Percentiles rank a stretch among this genome's conserved stretches.
phyloP scores from a whole-genome alignment of 495 filamentous ascomycete species.

The Clavariopsis aquatica region DNA sequence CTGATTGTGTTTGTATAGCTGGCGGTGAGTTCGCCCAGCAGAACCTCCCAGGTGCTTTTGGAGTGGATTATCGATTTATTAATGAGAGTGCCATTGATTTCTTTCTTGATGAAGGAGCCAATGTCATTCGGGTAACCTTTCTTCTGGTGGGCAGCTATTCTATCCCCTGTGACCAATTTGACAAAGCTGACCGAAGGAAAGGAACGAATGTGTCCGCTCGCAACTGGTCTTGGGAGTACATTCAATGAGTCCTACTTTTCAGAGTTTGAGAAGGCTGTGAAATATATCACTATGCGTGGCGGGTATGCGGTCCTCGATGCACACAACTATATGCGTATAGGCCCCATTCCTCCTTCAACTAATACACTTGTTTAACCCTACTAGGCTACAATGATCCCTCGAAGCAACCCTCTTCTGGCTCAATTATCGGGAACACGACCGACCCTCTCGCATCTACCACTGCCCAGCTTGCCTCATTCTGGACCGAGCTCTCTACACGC shows the following conservation, averaged over 20 bases:
- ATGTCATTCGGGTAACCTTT: constrained; percentile 39
- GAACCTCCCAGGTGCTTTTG: constrained; percentile 37
- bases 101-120: constrained; percentile 32
- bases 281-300: constrained; percentile 35
- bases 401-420: constrained; percentile 36
- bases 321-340: constrained; percentile 41
- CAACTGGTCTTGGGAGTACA: constrained; percentile 32
- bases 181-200: neutral
- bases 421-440: constrained; percentile 39
- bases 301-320: constrained; percentile 40
- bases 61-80: constrained; percentile 39
- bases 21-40: constrained; percentile 32
- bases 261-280: constrained; percentile 35
- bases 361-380: neutral
- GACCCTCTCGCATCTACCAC: constrained; percentile 37
- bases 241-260: constrained; percentile 42
- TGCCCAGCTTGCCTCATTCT: constrained; percentile 37
- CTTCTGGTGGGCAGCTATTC: constrained; percentile 24
- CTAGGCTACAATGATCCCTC: constrained; percentile 39
- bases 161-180: neutral
- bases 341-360: neutral
- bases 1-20: constrained; percentile 12
- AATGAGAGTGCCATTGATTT: constrained; percentile 35
- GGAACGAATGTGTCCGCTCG: constrained; percentile 41
- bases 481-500: constrained; percentile 35